A percentile compares a stretch with the other conserved stretches of the same genome.
Conservation (phyloP, 805 yeast genomes). For the Candida ulmi region DNA sequence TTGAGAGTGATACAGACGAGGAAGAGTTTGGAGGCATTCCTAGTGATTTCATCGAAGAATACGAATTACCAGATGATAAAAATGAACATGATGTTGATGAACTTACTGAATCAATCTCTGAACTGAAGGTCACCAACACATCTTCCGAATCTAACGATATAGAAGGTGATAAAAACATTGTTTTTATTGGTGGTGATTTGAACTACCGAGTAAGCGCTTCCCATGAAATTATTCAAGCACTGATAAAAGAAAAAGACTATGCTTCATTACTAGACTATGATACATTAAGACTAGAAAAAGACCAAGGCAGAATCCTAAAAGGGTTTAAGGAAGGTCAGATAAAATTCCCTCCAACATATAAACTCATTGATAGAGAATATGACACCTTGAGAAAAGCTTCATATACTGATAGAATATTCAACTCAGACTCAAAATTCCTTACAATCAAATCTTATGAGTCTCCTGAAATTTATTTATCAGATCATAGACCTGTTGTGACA, state of each 20-base stretch:
- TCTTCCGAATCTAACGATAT: neutral
- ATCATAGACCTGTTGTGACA: conserved; percentile 50
- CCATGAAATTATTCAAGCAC: conserved; percentile 22
- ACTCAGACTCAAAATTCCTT: conserved; percentile 28
- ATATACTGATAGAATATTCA: conserved; percentile 53
- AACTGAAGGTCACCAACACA: neutral
- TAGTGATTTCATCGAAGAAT: neutral
- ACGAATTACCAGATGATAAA: neutral
- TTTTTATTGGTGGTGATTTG: conserved; percentile 47
- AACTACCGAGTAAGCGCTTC: conserved; percentile 41
- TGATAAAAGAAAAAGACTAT: conserved; percentile 26
- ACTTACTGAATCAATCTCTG: neutral
- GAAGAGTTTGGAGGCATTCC: conserved; percentile 1
- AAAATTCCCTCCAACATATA: conserved; percentile 50
- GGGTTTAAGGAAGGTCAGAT: conserved; percentile 45
- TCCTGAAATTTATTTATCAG: conserved; percentile 32
- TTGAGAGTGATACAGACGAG: conserved; percentile 8
- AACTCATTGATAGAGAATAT: conserved; percentile 26
- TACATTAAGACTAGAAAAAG: conserved; percentile 32
- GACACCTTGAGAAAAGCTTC: conserved; percentile 43
- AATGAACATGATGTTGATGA: too few species aligned
- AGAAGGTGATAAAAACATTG: conserved; percentile 15
- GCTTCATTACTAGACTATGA: conserved; percentile 36
- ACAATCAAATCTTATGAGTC: conserved; percentile 19
- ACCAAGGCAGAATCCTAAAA: conserved; percentile 29